phyloP scores from a whole-genome alignment of 768 basidiomycete species.

The Boletus tomentosulus region DNA sequence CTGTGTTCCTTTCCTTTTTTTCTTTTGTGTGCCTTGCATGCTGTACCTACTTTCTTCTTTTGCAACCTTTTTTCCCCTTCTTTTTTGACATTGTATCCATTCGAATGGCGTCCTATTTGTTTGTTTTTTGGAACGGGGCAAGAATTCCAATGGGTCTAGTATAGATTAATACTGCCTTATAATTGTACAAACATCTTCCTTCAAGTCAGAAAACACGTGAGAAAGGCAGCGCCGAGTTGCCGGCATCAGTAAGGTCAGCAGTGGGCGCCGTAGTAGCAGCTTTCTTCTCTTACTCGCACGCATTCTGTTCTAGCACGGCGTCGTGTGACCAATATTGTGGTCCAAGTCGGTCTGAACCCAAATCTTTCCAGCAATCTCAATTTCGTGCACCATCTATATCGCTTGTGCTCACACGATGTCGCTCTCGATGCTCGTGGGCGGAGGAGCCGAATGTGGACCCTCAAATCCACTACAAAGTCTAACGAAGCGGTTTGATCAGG shows the following conservation, averaged over 20 bases:
- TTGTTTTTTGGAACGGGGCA: constrained; percentile 19
- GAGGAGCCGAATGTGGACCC: constrained; percentile 76
- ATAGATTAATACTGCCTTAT: constrained; percentile 27
- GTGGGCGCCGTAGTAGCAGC: background rate
- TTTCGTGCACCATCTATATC: background rate
- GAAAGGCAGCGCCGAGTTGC: constrained; percentile 3
- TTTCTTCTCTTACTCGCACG: background rate
- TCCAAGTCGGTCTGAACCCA: background rate
- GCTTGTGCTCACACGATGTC: constrained; percentile 47
- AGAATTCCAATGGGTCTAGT: constrained; percentile 18
- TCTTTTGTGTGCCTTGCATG: background rate
- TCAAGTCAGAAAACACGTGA: constrained; percentile 10
- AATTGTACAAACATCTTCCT: constrained; percentile 21
- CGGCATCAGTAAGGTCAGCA: background rate
- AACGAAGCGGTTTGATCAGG: constrained; percentile 73
- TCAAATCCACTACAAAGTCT: constrained; percentile 78
- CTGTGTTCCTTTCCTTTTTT: background rate
- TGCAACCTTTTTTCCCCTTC: constrained; percentile 1
- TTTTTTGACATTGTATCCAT: constrained; percentile 13
- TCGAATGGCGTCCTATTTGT: constrained; percentile 5
- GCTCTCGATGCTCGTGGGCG: constrained; percentile 68
- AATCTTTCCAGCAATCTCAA: background rate
- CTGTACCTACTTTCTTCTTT: constrained; percentile 7
- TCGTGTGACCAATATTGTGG: background rate
- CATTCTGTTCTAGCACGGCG: background rate